phyloP scores from a whole-genome alignment of 1,284 basidiomycete genomes.

The Austroboletus niveus region DNA sequence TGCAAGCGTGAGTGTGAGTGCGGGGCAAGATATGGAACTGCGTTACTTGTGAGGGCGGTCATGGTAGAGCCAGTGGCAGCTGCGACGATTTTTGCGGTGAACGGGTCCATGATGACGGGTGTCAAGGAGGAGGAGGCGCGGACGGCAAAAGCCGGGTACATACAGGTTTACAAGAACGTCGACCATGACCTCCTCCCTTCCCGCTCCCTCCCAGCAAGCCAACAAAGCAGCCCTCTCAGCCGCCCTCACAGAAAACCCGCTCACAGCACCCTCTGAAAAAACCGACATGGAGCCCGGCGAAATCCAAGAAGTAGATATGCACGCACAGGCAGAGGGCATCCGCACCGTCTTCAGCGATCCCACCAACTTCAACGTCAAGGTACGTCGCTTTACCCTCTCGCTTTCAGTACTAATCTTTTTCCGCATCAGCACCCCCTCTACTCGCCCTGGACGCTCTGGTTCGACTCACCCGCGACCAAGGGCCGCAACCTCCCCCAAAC shows the following conservation, averaged over 20 bases:
- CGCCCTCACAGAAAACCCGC: conserved; percentile 59
- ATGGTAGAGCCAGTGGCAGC: conserved; percentile 79
- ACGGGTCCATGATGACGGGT: conserved; percentile 57
- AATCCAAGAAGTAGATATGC: conserved; percentile 78
- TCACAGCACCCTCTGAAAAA: conserved; percentile 32
- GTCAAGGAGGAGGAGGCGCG: conserved; percentile 4
- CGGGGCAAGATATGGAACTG: background rate
- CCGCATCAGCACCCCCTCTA: conserved; percentile 78
- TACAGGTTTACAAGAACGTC: background rate
- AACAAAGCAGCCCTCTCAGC: conserved; percentile 71
- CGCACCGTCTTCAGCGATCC: conserved; percentile 91
- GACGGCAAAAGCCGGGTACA: conserved; percentile 27
- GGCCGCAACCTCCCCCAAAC: conserved; percentile 85
- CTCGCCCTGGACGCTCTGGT: conserved; percentile 96
- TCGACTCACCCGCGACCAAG: conserved; percentile 90
- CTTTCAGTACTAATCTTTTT: conserved; percentile 8
- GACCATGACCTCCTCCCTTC: conserved; percentile 38
- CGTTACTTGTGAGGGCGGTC: conserved; percentile 78
- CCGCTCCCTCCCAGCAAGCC: conserved; percentile 64
- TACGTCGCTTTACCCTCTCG: conserved; percentile 32
- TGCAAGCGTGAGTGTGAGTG: conserved; percentile 6
- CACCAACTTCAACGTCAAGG: conserved; percentile 90
- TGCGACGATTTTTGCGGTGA: conserved; percentile 77
- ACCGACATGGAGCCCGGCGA: conserved; percentile 63
- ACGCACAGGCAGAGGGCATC: conserved; percentile 76